These are phyloP conservation scores for Cenchrus purpureus DNA, from an alignment of 176 grass and related monocot species.

Conservation along the genomic window DNA sequence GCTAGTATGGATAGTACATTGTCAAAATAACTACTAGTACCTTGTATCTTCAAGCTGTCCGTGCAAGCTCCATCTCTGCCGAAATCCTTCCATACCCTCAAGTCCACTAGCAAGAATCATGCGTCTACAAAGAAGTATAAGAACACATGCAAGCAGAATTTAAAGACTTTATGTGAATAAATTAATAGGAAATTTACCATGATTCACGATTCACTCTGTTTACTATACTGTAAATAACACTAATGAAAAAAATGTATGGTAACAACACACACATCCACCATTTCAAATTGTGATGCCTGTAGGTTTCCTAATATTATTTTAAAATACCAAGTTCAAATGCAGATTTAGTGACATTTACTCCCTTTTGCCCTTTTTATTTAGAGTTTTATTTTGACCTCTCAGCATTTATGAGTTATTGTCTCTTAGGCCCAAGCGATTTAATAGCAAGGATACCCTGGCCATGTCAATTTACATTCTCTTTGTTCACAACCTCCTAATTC, in stretches of 20 bases:
- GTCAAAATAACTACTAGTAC: slow-evolving; percentile 43
- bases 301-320: background rate
- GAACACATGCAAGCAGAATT: slow-evolving; percentile 26
- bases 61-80: slow-evolving; percentile 86
- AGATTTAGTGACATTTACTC: background rate
- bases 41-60: slow-evolving; percentile 68
- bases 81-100: slow-evolving; percentile 83
- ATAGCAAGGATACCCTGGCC: background rate
- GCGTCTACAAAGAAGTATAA: slow-evolving; percentile 51
- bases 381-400: background rate
- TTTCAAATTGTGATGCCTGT: background rate
- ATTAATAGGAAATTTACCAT: slow-evolving; percentile 19
- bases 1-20: background rate
- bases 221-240: slow-evolving; percentile 4
- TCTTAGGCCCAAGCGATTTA: background rate
- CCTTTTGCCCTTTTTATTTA: background rate
- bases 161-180: background rate
- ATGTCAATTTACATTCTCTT: slow-evolving; percentile 1
- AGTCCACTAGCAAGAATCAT: slow-evolving; percentile 83
- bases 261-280: background rate
- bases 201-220: background rate
- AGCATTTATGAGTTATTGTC: slow-evolving; percentile 7
- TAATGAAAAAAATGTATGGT: background rate
- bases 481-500: background rate
- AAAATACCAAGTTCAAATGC: background rate